A percentile compares a stretch with the other conserved stretches of the same genome.
Conservation (phyloP, 208 protist species). For the Kentomonas sorsogonicus region DNA sequence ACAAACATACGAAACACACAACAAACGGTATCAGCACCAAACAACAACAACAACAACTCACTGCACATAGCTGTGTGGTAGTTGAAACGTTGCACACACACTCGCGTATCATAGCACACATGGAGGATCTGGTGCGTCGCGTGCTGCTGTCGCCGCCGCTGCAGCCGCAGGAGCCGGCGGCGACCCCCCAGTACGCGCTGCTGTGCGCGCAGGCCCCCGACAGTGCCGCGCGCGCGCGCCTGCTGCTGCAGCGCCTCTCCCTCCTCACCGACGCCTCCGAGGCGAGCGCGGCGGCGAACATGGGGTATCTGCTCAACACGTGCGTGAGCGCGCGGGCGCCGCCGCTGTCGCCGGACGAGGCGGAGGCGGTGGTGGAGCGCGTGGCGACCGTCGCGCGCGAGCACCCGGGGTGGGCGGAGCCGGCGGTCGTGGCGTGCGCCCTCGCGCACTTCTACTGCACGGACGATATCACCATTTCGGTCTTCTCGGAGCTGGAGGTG, state of each 20-base stretch:
- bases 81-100: not conserved
- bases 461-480: slow-evolving; percentile 80
- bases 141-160: slow-evolving; percentile 55
- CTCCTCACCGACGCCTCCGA: slow-evolving; percentile 71
- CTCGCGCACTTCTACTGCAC: slow-evolving; percentile 89
- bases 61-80: too few relatives aligned
- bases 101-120: slow-evolving; percentile 5
- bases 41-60: not conserved
- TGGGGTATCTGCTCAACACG: slow-evolving; percentile 60
- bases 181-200: slow-evolving; percentile 73
- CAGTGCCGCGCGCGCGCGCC: slow-evolving; percentile 41
- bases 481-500: slow-evolving; percentile 82
- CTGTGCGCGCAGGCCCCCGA: slow-evolving; percentile 65
- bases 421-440: slow-evolving; percentile 71
- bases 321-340: slow-evolving; percentile 47
- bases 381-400: slow-evolving; percentile 41
- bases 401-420: slow-evolving; percentile 70
- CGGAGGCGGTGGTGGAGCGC: slow-evolving; percentile 73
- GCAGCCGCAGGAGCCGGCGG: slow-evolving; percentile 38
- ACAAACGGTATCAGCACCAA: not conserved
- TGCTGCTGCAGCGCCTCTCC: slow-evolving; percentile 57
- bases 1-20: not conserved
- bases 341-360: slow-evolving; percentile 67
- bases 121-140: slow-evolving; percentile 63
- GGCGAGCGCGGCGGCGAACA: slow-evolving; percentile 60